phyloP scores from a whole-genome alignment of 2,329 filamentous ascomycete genomes.

The Aaosphaeria arxii region DNA sequence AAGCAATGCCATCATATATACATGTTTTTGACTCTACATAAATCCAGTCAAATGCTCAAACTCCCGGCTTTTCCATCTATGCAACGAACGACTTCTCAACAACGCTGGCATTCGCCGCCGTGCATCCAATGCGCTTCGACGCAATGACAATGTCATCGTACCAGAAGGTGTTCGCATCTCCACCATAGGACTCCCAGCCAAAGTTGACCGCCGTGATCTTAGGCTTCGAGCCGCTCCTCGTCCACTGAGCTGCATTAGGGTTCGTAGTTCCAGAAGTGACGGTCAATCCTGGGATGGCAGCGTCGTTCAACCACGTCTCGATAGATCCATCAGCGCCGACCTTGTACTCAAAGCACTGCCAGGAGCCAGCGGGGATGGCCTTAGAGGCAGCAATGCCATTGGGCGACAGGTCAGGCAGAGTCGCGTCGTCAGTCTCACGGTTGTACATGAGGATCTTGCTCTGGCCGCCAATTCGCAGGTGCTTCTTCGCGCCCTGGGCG shows the following conservation, averaged over 20 bases:
- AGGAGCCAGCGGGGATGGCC: conserved; percentile 49
- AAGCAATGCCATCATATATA: too few relatives aligned
- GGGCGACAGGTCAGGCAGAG: conserved; percentile 59
- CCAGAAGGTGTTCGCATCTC: conserved; percentile 61
- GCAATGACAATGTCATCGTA: conserved; percentile 58
- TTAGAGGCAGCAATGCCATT: conserved; percentile 56
- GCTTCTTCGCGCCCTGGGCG: conserved; percentile 54
- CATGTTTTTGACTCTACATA: too few relatives aligned
- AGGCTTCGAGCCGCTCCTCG: conserved; percentile 48
- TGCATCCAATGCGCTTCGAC: conserved; percentile 50
- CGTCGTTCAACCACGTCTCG: conserved; percentile 60
- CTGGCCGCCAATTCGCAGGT: conserved; percentile 62
- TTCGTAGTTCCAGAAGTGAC: conserved; percentile 48
- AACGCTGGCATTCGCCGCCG: background rate
- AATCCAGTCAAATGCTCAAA: too few relatives aligned
- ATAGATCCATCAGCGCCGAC: conserved; percentile 56
- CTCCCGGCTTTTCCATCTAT: too few relatives aligned
- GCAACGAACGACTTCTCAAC: too few relatives aligned
- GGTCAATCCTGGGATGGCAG: conserved; percentile 52
- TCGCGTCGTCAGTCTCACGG: conserved; percentile 61
- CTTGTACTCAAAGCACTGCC: conserved; percentile 63
- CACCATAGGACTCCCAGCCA: conserved; percentile 62
- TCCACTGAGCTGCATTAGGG: conserved; percentile 53
- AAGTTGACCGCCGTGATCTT: conserved; percentile 58
- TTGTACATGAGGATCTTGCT: conserved; percentile 63